Evolutionary conservation across 176 grass and related monocot genomes (phyloP).

Genomic region (Lolium rigidum): DNA sequence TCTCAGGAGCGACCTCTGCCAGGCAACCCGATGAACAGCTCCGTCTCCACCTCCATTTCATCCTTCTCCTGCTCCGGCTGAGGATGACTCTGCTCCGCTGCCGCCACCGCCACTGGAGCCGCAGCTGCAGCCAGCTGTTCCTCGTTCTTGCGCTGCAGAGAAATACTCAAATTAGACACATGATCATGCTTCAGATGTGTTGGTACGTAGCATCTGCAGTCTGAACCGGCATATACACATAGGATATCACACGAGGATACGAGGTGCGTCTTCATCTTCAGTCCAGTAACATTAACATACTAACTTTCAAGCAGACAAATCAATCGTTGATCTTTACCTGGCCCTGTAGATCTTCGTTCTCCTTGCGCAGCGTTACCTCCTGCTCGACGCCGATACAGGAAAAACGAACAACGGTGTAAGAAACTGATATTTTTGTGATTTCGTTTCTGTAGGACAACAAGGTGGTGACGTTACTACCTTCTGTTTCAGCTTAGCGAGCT

Average conservation of each 20-base stretch:
- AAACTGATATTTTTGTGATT: neutral
- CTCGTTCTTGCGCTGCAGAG: constrained; percentile 50
- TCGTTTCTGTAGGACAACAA: neutral
- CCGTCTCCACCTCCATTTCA: constrained; percentile 64
- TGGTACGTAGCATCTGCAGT: neutral
- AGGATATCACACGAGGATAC: constrained; percentile 36
- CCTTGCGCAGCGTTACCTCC: constrained; percentile 54
- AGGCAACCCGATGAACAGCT: constrained; percentile 65
- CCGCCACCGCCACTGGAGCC: neutral
- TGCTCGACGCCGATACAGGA: constrained; percentile 8
- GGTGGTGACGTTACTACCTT: constrained; percentile 43
- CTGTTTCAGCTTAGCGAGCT: constrained; percentile 52
- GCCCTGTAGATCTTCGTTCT: constrained; percentile 51
- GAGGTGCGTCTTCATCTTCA: neutral
- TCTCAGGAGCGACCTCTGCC: constrained; percentile 37
- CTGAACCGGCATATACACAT: constrained; percentile 27
- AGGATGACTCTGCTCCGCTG: neutral
- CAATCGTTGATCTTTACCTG: constrained; percentile 36
- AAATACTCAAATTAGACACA: neutral
- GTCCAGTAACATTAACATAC: neutral
- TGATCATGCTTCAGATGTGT: neutral
- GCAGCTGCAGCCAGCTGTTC: neutral
- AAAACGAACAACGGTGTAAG: constrained; percentile 20
- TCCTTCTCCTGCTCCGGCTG: neutral
- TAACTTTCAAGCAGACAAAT: constrained; percentile 12